A percentile compares a stretch with the other conserved stretches of the same genome.
Evolutionary conservation across 129 eudicot species (phyloP).

Genomic region (Dittrichia graveolens): DNA sequence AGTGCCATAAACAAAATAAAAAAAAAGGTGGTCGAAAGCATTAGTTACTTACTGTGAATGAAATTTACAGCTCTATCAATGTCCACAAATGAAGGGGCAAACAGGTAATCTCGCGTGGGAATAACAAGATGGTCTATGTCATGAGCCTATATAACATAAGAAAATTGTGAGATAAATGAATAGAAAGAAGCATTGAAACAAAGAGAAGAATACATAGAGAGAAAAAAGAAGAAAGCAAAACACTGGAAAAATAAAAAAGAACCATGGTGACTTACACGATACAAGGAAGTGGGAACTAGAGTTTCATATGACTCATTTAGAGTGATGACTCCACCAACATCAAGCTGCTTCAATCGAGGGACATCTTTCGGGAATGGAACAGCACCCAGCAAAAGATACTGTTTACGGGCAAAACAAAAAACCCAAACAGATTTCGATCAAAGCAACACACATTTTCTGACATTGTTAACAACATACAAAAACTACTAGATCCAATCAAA

Average conservation of each 20-base stretch:
- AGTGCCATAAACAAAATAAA: neutral
- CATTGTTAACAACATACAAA: neutral
- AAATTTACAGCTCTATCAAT: slow-evolving; percentile 81
- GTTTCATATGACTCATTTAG: slow-evolving; percentile 93
- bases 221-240: no score
- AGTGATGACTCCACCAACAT: slow-evolving; percentile 94
- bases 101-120: slow-evolving; percentile 91
- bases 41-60: slow-evolving; percentile 61
- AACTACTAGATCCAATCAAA: neutral
- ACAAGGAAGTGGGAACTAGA: slow-evolving; percentile 75
- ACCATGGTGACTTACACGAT: slow-evolving; percentile 48
- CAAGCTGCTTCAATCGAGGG: slow-evolving; percentile 73
- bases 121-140: slow-evolving; percentile 91
- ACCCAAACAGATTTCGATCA: slow-evolving; percentile 3
- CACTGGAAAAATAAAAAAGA: no score
- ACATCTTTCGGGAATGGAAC: slow-evolving; percentile 94
- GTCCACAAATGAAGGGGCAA: slow-evolving; percentile 91
- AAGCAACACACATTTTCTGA: neutral
- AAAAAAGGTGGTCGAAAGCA: neutral
- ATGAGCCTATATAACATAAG: slow-evolving; percentile 49
- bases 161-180: slow-evolving; percentile 7
- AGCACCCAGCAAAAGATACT: slow-evolving; percentile 90
- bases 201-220: no score
- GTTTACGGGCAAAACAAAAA: slow-evolving; percentile 12
- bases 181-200: neutral